Evolutionary conservation across 805 yeast genomes (phyloP).

Genomic region (Millerago galiae): DNA sequence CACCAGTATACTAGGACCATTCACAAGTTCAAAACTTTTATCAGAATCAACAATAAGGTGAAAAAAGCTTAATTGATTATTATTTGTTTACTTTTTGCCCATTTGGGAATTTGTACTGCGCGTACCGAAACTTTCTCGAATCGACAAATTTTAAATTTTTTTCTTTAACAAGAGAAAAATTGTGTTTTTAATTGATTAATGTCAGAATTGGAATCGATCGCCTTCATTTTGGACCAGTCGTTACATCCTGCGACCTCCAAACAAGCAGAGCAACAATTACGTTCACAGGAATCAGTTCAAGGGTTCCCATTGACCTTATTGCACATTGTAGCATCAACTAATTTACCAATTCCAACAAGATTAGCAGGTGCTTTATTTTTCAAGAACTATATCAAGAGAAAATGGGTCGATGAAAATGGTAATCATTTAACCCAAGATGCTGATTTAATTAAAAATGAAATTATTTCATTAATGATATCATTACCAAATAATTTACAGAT

Average conservation of each 20-base stretch:
- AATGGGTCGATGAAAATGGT: constrained; percentile 91
- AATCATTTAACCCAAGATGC: constrained; percentile 68
- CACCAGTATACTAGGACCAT: constrained; percentile 19
- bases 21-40: constrained; percentile 19
- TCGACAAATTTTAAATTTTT: not conserved
- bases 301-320: constrained; percentile 75
- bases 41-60: constrained; percentile 19
- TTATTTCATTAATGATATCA: constrained; percentile 78
- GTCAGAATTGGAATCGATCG: constrained; percentile 47
- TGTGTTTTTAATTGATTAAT: constrained; percentile 13
- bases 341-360: constrained; percentile 50
- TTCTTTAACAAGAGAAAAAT: not conserved
- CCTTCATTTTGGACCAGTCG: constrained; percentile 54
- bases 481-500: constrained; percentile 74
- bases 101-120: not conserved
- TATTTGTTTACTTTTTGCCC: constrained; percentile 4
- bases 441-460: constrained; percentile 61
- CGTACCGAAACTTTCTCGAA: not conserved
- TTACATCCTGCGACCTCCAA: constrained; percentile 59
- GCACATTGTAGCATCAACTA: constrained; percentile 65
- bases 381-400: constrained; percentile 77
- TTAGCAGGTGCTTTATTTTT: constrained; percentile 87
- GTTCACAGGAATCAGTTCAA: constrained; percentile 52
- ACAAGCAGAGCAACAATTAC: constrained; percentile 59
- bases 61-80: not conserved